Evolutionary conservation across 768 basidiomycete species (phyloP).

Genomic region (Hygrocybe punicea): DNA sequence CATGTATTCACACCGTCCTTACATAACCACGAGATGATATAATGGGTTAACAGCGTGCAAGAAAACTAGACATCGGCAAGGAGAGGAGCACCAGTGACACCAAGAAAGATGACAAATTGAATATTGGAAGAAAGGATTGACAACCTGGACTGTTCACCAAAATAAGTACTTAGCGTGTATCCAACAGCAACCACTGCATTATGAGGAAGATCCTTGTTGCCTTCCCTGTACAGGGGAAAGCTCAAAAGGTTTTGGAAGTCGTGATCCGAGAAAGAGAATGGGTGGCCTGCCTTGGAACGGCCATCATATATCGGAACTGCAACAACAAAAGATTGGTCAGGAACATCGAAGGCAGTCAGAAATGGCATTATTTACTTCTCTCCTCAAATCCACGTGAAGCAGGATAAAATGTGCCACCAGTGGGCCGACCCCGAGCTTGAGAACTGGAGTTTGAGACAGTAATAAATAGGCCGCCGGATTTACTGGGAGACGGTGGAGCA

Average conservation of each 20-base stretch:
- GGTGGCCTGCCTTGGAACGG: neutral
- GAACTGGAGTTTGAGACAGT: neutral
- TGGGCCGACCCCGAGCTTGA: neutral
- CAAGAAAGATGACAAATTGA: neutral
- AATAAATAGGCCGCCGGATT: neutral
- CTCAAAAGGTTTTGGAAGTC: neutral
- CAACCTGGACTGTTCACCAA: no score
- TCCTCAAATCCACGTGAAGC: neutral
- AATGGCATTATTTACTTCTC: neutral
- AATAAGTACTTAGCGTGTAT: neutral
- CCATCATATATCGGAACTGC: conserved; percentile 10
- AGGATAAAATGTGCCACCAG: neutral
- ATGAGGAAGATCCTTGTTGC: neutral
- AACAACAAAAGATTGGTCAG: neutral
- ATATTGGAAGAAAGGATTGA: neutral
- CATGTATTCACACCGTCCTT: no score
- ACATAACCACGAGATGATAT: no score
- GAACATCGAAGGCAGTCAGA: neutral
- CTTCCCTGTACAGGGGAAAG: neutral
- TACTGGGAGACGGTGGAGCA: neutral
- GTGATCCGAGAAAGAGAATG: neutral
- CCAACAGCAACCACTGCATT: neutral
- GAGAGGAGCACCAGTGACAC: neutral
- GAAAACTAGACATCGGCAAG: no score
- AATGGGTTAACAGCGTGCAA: no score